Evolutionary conservation across 805 yeast genomes (phyloP).

Genomic region (Cyberlindnera petersonii): DNA sequence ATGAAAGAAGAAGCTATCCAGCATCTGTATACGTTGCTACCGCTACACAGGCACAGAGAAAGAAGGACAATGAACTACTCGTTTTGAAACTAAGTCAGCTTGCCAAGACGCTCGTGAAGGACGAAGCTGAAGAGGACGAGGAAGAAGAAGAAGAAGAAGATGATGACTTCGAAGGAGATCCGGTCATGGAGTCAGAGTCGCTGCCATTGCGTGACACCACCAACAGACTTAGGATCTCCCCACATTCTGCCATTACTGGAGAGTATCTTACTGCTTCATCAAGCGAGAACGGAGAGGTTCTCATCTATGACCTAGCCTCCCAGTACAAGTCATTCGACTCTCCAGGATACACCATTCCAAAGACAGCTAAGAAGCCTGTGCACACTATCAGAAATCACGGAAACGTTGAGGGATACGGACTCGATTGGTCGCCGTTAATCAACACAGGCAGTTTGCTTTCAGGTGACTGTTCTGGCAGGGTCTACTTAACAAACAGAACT

Average conservation of each 20-base stretch:
- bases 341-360: constrained; percentile 82
- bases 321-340: constrained; percentile 81
- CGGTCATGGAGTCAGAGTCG: constrained; percentile 82
- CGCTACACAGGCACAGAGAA: constrained; percentile 87
- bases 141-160: constrained; percentile 71
- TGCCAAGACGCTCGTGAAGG: constrained; percentile 81
- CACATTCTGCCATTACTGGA: constrained; percentile 66
- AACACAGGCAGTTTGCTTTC: constrained; percentile 77
- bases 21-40: constrained; percentile 82
- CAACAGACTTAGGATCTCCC: constrained; percentile 82
- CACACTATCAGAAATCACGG: constrained; percentile 86
- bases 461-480: constrained; percentile 86
- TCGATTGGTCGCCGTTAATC: constrained; percentile 92
- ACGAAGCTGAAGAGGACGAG: constrained; percentile 64
- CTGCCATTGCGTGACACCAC: constrained; percentile 78
- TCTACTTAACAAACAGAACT: constrained; percentile 73
- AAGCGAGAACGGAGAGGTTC: constrained; percentile 88
- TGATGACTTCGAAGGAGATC: constrained; percentile 71
- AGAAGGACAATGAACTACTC: constrained; percentile 84
- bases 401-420: constrained; percentile 93
- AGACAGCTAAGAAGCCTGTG: constrained; percentile 69
- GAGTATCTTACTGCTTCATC: constrained; percentile 85
- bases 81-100: constrained; percentile 79
- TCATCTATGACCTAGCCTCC: constrained; percentile 74
- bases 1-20: constrained; percentile 86